These are phyloP conservation scores for Coemansia sp. DNA, from an alignment of 192 early-diverging fungal genomes.

Conservation along the genomic window DNA sequence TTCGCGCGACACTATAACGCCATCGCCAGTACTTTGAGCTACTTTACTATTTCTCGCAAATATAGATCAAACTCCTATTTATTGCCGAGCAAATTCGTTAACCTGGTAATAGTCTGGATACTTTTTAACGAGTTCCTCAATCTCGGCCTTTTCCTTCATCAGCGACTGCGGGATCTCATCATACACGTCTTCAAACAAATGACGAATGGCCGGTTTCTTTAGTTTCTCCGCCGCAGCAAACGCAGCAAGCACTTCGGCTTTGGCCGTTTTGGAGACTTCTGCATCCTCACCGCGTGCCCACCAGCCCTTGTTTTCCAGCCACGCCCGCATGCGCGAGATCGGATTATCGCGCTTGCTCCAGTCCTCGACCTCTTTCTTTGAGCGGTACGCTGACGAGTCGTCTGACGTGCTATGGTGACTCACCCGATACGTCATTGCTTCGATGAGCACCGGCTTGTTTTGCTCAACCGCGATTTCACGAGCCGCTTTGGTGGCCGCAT, in stretches of 20 bases:
- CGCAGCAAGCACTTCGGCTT: constrained; percentile 72
- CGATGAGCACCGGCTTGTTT: constrained; percentile 88
- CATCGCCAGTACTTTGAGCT: constrained; percentile 12
- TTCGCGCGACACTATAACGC: constrained; percentile 37
- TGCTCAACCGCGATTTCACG: constrained; percentile 78
- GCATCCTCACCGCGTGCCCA: constrained; percentile 78
- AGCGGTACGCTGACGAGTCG: constrained; percentile 93
- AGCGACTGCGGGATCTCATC: constrained; percentile 79
- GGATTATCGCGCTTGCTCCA: constrained; percentile 89
- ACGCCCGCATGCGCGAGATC: constrained; percentile 84
- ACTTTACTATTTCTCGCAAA: neutral
- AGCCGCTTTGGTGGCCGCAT: constrained; percentile 85
- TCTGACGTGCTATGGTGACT: constrained; percentile 98
- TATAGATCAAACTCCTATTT: constrained; percentile 5
- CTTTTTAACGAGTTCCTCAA: constrained; percentile 73
- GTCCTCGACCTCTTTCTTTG: constrained; percentile 87
- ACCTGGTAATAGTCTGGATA: constrained; percentile 82
- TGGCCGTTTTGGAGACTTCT: constrained; percentile 59
- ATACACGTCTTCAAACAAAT: constrained; percentile 95
- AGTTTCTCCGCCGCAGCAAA: constrained; percentile 84
- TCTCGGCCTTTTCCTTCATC: constrained; percentile 74
- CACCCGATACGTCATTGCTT: constrained; percentile 97
- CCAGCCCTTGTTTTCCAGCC: constrained; percentile 80
- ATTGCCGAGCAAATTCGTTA: constrained; percentile 43
- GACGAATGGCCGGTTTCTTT: constrained; percentile 80